phyloP scores from a whole-genome alignment of 495 filamentous ascomycete genomes.

The Tuber umbilicatum region DNA sequence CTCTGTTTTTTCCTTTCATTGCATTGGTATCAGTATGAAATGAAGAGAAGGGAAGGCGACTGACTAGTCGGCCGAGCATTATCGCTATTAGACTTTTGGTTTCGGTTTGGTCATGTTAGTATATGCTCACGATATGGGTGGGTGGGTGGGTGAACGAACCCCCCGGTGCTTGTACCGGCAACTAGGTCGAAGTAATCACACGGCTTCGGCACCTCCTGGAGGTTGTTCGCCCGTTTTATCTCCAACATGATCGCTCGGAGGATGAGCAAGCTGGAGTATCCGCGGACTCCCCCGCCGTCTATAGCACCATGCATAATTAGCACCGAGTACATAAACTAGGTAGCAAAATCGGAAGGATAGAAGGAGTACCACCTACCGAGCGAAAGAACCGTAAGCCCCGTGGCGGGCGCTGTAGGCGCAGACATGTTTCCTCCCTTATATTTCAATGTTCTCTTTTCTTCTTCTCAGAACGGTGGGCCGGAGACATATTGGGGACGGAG shows the following conservation, averaged over 20 bases:
- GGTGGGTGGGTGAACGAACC: constrained; percentile 26
- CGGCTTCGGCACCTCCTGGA: constrained; percentile 32
- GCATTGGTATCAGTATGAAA: background rate
- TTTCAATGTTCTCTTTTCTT: background rate
- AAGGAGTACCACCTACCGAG: background rate
- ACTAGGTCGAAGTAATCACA: constrained; percentile 47
- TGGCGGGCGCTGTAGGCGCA: background rate
- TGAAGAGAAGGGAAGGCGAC: constrained; percentile 5
- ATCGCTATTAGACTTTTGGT: constrained; percentile 41
- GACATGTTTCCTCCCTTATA: background rate
- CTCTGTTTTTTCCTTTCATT: constrained; percentile 4
- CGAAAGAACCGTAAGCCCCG: background rate
- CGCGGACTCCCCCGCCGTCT: constrained; percentile 94
- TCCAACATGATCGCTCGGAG: constrained; percentile 94
- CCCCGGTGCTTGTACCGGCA: constrained; percentile 45
- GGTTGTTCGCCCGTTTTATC: constrained; percentile 64
- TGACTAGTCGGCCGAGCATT: constrained; percentile 43
- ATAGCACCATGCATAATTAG: constrained; percentile 1
- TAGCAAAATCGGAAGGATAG: background rate
- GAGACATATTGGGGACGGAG: background rate
- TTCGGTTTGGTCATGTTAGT: constrained; percentile 6
- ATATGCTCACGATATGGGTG: background rate
- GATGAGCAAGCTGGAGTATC: constrained; percentile 94
- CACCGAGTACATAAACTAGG: background rate
- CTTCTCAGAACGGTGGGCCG: background rate